These are phyloP conservation scores for Bruguiera sexangula DNA, from an alignment of 345 rosid species.

Conservation along the genomic window DNA sequence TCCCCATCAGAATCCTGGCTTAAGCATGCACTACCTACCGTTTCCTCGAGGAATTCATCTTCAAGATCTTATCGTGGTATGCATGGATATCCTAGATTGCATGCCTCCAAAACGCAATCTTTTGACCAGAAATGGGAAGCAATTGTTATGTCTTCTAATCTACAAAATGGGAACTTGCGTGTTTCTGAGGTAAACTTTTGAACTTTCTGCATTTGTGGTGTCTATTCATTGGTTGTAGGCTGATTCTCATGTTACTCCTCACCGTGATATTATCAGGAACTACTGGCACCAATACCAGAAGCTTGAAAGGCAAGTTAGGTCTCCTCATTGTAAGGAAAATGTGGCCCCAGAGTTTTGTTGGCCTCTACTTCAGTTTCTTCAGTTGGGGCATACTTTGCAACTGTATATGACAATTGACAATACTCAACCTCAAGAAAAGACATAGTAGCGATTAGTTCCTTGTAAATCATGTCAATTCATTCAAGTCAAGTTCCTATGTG, in stretches of 20 bases:
- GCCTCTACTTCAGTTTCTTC: background rate
- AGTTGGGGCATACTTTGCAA: background rate
- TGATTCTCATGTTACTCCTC: background rate
- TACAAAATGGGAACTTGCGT: slow-evolving; percentile 46
- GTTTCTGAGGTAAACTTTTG: slow-evolving; percentile 56
- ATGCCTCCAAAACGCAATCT: slow-evolving; percentile 26
- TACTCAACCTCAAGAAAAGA: too few species aligned
- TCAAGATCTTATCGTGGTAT: slow-evolving; percentile 33
- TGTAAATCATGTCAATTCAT: too few species aligned
- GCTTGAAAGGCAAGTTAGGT: slow-evolving; percentile 11
- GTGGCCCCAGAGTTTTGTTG: background rate
- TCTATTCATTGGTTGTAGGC: background rate
- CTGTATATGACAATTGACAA: too few species aligned
- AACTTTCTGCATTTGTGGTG: background rate
- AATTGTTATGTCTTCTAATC: slow-evolving; percentile 56
- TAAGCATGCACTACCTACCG: slow-evolving; percentile 56
- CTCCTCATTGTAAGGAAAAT: background rate
- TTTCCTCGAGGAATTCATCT: slow-evolving; percentile 46
- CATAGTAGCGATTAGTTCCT: too few species aligned
- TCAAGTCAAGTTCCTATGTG: too few species aligned
- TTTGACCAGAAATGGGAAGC: slow-evolving; percentile 69
- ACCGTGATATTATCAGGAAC: slow-evolving; percentile 27
- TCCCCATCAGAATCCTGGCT: slow-evolving; percentile 98
- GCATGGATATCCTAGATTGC: slow-evolving; percentile 23
- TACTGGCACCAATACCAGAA: slow-evolving; percentile 45